These are phyloP conservation scores for Talaromyces sp. DNA, from an alignment of 2,329 filamentous ascomycete species.

Conservation along the genomic window DNA sequence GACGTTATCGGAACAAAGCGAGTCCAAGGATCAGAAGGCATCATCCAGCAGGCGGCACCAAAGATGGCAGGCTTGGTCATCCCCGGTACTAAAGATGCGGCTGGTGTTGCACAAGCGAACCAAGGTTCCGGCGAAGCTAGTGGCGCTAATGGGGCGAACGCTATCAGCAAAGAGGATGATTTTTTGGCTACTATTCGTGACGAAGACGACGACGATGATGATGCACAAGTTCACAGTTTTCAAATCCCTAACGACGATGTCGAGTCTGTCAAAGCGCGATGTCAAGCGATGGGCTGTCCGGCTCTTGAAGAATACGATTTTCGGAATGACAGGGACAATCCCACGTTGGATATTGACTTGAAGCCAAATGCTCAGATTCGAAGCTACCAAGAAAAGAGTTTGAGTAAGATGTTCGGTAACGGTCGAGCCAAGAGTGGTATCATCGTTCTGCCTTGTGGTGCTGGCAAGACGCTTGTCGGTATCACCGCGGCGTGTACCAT, in stretches of 20 bases:
- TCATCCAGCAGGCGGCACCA: slow-evolving; percentile 78
- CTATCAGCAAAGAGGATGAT: slow-evolving; percentile 58
- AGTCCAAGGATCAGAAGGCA: slow-evolving; percentile 68
- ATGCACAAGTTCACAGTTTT: slow-evolving; percentile 88
- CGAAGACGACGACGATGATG: slow-evolving; percentile 79
- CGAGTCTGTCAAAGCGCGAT: slow-evolving; percentile 84
- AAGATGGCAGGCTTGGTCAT: slow-evolving; percentile 88
- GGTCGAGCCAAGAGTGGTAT: slow-evolving; percentile 95
- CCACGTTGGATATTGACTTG: slow-evolving; percentile 90
- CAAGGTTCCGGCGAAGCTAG: slow-evolving; percentile 35
- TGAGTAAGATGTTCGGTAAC: slow-evolving; percentile 99
- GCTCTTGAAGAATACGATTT: slow-evolving; percentile 98
- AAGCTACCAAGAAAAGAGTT: slow-evolving; percentile 92
- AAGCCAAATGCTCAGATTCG: slow-evolving; percentile 86
- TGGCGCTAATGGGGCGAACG: slow-evolving; percentile 39
- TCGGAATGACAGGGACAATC: slow-evolving; percentile 81
- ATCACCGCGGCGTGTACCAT: slow-evolving; percentile 97
- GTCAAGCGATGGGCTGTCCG: slow-evolving; percentile 79
- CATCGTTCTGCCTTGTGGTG: slow-evolving; percentile 93
- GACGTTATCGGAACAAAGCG: slow-evolving; percentile 75
- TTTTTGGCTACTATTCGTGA: slow-evolving; percentile 68
- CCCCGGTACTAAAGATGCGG: slow-evolving; percentile 89
- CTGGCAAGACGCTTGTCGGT: slow-evolving; percentile 95
- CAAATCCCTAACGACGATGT: slow-evolving; percentile 81
- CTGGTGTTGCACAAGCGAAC: slow-evolving; percentile 74